Evolutionary conservation across 345 rosid genomes (phyloP), one percentile per base, ranked within the genome.

Genomic region (Raphanus sativus): DNA sequence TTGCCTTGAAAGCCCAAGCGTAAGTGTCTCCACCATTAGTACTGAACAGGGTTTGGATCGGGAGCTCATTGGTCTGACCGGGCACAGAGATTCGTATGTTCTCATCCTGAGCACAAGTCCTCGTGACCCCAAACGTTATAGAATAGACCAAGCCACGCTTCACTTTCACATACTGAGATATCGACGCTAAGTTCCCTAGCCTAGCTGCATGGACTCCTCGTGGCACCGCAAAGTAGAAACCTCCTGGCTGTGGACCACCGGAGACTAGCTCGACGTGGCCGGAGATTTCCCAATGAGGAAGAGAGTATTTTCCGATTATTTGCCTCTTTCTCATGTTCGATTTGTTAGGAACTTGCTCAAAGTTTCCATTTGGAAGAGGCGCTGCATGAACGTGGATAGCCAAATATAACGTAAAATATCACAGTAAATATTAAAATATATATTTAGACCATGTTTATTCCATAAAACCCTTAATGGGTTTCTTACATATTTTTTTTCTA

Each of bases 201-300:
- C 89, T 86, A 32, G 87, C 89, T 0, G 98, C 98, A 4, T 90
- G 97, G 62, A 77, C 76, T 1, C 97, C 98, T 0, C 96, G 90
- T 1, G 98, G 94, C 28, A 94, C 80, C 1, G 87, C 66, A 0
- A 86, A 78, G 78, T 73, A 91, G 80, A 94, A 90, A 3, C 98
- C 94, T 0, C 98, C 91, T 0, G 97, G 96, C 65, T 91, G 96
- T 0, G 96, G 94, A 58, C 98, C 98, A 0, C 92, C 94, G 0
- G 91, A 86, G 63, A 93, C 83, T 69, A 78, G 83, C 85, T 93
- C 94, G 4, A 91, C 96, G 26, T 87, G 72, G 65, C 97, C 96
- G 0, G 72, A 42, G 77, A 86, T 87, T 80, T 86, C 86, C 98
- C 98, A 91, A 4, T 78, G 84, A 6, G 98, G 97, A 24, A 94